phyloP scores from a whole-genome alignment of 495 filamentous ascomycete genomes.

The Xylaria intraflava region DNA sequence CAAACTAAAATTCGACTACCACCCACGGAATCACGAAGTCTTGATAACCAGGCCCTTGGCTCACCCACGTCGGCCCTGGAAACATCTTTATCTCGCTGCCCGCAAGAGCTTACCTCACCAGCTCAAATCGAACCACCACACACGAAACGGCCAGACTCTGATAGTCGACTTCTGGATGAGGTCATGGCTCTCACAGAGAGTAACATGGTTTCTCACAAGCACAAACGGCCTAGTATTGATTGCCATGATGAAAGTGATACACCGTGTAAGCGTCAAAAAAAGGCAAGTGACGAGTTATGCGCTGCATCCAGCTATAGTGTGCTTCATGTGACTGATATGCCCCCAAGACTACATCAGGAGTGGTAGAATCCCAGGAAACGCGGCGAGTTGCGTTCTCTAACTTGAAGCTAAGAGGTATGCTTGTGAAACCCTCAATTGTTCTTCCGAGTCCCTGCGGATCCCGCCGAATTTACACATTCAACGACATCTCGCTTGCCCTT shows the following conservation, averaged over 20 bases:
- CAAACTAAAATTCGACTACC: background rate
- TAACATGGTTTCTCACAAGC: background rate
- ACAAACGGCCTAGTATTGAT: constrained; percentile 14
- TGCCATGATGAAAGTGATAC: background rate
- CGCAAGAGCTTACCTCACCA: background rate
- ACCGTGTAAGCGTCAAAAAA: constrained; percentile 15
- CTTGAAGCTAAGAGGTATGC: constrained; percentile 2
- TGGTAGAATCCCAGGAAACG: background rate
- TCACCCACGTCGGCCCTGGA: background rate
- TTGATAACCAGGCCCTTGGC: background rate
- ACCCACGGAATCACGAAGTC: background rate
- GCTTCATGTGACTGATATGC: background rate
- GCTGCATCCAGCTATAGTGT: background rate
- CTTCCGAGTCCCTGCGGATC: too few species aligned
- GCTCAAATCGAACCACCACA: background rate
- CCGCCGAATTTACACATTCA: background rate
- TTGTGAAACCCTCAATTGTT: background rate
- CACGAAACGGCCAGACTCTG: background rate
- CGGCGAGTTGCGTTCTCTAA: constrained; percentile 7
- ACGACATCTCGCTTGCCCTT: background rate
- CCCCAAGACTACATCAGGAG: background rate
- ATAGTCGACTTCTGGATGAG: constrained; percentile 10
- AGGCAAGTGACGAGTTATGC: constrained; percentile 14
- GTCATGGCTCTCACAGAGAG: constrained; percentile 14
- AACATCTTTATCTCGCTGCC: background rate